Evolutionary conservation across 257 asterid genomes (phyloP).

Genomic region (Solanum phureja): DNA sequence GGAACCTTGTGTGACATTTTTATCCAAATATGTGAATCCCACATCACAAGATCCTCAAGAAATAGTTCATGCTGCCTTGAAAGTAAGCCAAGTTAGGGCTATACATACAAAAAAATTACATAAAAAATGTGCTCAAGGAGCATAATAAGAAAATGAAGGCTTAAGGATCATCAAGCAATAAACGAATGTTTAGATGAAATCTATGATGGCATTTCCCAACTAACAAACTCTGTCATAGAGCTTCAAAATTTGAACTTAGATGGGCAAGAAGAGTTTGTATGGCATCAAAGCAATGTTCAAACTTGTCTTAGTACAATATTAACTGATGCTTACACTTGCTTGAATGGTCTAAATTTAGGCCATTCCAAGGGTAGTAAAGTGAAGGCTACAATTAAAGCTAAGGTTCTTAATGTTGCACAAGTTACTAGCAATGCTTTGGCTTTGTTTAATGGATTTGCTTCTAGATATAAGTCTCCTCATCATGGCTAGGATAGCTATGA

Average conservation of each 20-base stretch:
- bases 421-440: constrained; percentile 44
- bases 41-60: constrained; percentile 25
- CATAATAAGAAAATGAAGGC: constrained; percentile 20
- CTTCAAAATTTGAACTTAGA: constrained; percentile 20
- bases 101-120: constrained; percentile 26
- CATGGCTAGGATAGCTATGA: background rate
- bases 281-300: constrained; percentile 25
- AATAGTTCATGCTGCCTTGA: constrained; percentile 40
- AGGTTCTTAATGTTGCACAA: constrained; percentile 45
- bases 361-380: constrained; percentile 26
- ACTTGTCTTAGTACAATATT: constrained; percentile 10
- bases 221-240: constrained; percentile 38
- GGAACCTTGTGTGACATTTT: constrained; percentile 19
- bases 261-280: constrained; percentile 19
- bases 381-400: constrained; percentile 36
- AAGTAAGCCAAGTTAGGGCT: constrained; percentile 39
- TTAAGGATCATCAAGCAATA: constrained; percentile 21
- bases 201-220: constrained; percentile 41
- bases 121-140: constrained; percentile 28
- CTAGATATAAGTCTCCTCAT: constrained; percentile 17
- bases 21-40: constrained; percentile 22
- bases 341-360: constrained; percentile 38
- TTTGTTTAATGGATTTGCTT: constrained; percentile 43
- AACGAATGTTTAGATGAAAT: constrained; percentile 53
- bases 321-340: constrained; percentile 36